Percentiles rank a stretch among this genome's conserved stretches.
phyloP scores from a whole-genome alignment of 768 basidiomycete species.

The Myochromella boudieri region DNA sequence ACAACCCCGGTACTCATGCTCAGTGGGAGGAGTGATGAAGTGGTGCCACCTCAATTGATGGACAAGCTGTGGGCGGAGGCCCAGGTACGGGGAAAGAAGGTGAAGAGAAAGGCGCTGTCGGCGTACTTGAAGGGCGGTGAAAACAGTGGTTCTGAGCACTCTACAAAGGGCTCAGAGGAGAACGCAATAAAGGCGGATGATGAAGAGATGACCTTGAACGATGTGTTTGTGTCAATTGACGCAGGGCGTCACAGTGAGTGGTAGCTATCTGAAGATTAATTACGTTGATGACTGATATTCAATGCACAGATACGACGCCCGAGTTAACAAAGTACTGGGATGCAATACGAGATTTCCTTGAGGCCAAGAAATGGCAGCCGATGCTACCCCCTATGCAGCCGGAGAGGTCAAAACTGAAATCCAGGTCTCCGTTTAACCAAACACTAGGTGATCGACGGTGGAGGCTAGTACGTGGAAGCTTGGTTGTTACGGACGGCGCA shows the following conservation, averaged over 20 bases:
- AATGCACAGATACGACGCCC: neutral
- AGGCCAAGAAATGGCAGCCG: too few relatives aligned
- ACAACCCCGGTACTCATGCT: slow-evolving; percentile 71
- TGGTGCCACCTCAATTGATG: slow-evolving; percentile 69
- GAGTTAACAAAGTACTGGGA: neutral
- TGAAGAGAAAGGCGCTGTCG: neutral
- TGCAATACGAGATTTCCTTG: neutral
- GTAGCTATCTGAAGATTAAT: neutral
- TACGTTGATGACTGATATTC: neutral
- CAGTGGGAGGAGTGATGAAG: slow-evolving; percentile 58
- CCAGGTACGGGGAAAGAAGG: slow-evolving; percentile 31
- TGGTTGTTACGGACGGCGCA: neutral
- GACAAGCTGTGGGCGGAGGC: slow-evolving; percentile 54
- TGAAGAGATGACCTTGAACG: slow-evolving; percentile 17
- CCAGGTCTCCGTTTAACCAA: too few relatives aligned
- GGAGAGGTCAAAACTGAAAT: too few relatives aligned
- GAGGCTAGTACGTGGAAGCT: too few relatives aligned
- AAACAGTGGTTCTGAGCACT: too few relatives aligned
- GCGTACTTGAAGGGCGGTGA: neutral
- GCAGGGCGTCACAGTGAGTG: slow-evolving; percentile 39
- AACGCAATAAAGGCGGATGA: slow-evolving; percentile 16
- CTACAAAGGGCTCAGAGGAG: neutral
- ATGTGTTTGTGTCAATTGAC: slow-evolving; percentile 34
- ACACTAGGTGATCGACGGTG: too few relatives aligned
- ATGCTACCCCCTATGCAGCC: too few relatives aligned